phyloP scores from a whole-genome alignment of 192 early-diverging fungal genomes.

The Dissophora ornata region DNA sequence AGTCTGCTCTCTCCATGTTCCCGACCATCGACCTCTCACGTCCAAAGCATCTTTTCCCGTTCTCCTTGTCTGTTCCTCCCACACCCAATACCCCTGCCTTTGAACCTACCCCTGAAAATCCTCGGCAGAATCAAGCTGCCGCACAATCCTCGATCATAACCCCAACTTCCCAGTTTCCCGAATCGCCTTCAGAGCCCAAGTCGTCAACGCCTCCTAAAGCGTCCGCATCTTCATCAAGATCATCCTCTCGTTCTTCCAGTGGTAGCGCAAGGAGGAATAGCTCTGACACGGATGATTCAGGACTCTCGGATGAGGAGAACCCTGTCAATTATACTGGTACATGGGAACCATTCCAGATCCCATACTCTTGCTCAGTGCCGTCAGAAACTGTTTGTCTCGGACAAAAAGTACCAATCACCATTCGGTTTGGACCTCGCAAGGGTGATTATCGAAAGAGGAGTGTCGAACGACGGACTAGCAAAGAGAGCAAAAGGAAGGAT shows the following conservation, averaged over 20 bases:
- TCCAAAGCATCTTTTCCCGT: conserved; percentile 4
- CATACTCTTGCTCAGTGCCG: conserved; percentile 32
- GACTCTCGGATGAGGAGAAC: conserved; percentile 1
- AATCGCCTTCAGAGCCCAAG: background rate
- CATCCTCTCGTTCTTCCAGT: background rate
- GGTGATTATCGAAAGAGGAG: background rate
- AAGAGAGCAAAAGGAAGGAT: background rate
- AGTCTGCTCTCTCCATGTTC: conserved; percentile 25
- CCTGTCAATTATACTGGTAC: conserved; percentile 40
- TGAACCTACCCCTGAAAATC: background rate
- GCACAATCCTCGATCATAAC: too few relatives aligned
- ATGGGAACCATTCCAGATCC: conserved; percentile 44
- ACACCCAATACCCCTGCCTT: background rate
- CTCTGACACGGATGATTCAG: background rate
- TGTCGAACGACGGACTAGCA: background rate
- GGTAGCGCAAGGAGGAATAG: background rate
- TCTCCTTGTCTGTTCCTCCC: background rate
- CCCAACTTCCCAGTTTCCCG: too few relatives aligned
- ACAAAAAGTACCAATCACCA: conserved; percentile 28
- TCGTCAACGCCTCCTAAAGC: background rate
- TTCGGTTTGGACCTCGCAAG: conserved; percentile 15
- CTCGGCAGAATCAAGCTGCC: background rate
- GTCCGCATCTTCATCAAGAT: background rate
- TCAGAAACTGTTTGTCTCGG: conserved; percentile 35
- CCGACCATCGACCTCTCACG: conserved; percentile 26